These are phyloP conservation scores for Malassezia nana DNA, from an alignment of 1,284 basidiomycete genomes.

Conservation along the genomic window DNA sequence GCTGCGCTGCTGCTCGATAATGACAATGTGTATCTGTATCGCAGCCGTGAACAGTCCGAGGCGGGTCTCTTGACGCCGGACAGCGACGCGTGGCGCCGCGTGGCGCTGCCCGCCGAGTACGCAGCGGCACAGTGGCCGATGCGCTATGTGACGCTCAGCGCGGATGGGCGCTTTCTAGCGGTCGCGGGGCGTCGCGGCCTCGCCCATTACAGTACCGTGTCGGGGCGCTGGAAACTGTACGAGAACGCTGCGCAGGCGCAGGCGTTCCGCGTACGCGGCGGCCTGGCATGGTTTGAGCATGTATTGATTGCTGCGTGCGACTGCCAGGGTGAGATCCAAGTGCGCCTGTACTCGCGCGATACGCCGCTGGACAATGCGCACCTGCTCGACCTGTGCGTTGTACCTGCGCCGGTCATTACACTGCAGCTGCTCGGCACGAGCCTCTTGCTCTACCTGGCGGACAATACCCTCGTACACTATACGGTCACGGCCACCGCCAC, in stretches of 20 bases:
- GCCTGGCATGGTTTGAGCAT: slow-evolving; percentile 92
- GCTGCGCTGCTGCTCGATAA: slow-evolving; percentile 94
- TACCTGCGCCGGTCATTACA: slow-evolving; percentile 54
- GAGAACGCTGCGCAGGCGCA: slow-evolving; percentile 74
- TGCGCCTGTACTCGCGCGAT: slow-evolving; percentile 91
- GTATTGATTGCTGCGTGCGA: slow-evolving; percentile 76
- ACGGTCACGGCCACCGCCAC: slow-evolving; percentile 75
- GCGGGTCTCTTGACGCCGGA: slow-evolving; percentile 98
- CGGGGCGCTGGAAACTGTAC: slow-evolving; percentile 91
- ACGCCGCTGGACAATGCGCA: slow-evolving; percentile 76
- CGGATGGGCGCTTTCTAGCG: slow-evolving; percentile 81
- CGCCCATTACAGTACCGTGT: slow-evolving; percentile 83
- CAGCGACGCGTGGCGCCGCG: slow-evolving; percentile 61
- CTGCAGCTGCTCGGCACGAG: slow-evolving; percentile 83
- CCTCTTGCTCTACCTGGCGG: slow-evolving; percentile 89
- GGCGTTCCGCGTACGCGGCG: slow-evolving; percentile 76
- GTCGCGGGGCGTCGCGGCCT: slow-evolving; percentile 83
- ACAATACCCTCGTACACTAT: slow-evolving; percentile 89
- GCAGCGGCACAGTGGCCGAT: slow-evolving; percentile 89
- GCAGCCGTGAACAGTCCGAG: slow-evolving; percentile 92
- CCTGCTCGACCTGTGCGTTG: slow-evolving; percentile 69
- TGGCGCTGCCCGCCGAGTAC: slow-evolving; percentile 75
- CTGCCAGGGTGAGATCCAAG: slow-evolving; percentile 44
- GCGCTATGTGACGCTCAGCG: slow-evolving; percentile 79
- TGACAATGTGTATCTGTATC: slow-evolving; percentile 84